Evolutionary conservation across 805 yeast genomes (phyloP).

Genomic region (Ogataea haglerorum): DNA sequence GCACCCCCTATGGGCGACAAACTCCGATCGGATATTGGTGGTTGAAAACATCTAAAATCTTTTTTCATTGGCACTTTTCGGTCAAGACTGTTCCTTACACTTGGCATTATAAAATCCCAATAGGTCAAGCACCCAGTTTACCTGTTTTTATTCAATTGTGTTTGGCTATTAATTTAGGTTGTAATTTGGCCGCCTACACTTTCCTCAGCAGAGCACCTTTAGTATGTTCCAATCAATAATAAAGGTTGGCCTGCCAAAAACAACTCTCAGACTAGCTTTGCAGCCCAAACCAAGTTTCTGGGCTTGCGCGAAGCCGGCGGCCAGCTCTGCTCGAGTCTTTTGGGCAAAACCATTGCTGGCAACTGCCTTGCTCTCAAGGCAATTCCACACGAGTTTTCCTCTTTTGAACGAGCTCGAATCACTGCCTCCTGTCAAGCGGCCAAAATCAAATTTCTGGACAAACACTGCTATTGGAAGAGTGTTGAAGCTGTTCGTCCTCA

Average conservation of each 20-base stretch:
- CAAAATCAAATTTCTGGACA: constrained; percentile 16
- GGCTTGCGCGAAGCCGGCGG: neutral
- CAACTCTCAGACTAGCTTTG: constrained; percentile 1
- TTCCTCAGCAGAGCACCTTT: neutral
- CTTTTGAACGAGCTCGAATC: neutral
- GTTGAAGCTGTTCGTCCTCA: constrained; percentile 33
- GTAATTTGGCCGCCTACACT: constrained; percentile 1
- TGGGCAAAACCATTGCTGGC: neutral
- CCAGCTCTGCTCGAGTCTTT: too few relatives aligned
- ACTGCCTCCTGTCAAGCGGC: neutral
- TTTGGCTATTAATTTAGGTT: constrained; percentile 1
- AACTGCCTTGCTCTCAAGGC: neutral
- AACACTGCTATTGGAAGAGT: constrained; percentile 31
- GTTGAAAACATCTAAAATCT: neutral
- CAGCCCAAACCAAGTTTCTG: neutral
- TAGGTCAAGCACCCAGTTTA: neutral
- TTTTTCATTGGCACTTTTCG: constrained; percentile 15
- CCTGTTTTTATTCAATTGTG: constrained; percentile 2
- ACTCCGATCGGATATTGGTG: constrained; percentile 12
- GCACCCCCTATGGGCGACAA: constrained; percentile 6
- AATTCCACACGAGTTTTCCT: constrained; percentile 1
- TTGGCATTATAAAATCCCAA: neutral
- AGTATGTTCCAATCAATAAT: constrained; percentile 4
- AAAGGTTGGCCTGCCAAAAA: constrained; percentile 6
- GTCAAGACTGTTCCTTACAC: constrained; percentile 14